These are phyloP conservation scores for Hypoxylon cercidicola DNA, from an alignment of 495 filamentous ascomycete genomes.

Conservation along the genomic window DNA sequence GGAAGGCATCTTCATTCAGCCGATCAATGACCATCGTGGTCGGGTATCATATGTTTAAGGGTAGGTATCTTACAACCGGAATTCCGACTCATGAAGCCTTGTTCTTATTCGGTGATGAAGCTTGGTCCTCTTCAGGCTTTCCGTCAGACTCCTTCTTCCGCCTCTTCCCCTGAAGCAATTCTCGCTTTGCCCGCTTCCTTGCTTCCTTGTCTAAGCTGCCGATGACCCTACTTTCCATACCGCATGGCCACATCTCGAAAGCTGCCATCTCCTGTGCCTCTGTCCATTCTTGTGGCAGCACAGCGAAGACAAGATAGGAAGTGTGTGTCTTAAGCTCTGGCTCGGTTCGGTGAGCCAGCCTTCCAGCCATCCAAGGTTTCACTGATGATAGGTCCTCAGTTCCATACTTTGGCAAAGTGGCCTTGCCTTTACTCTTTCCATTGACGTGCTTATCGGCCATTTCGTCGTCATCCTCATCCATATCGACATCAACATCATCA, in stretches of 20 bases:
- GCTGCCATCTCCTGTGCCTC: constrained; percentile 82
- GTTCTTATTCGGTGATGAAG: constrained; percentile 39
- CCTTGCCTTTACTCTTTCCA: constrained; percentile 41
- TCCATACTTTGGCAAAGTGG: constrained; percentile 10
- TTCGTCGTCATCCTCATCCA: constrained; percentile 41
- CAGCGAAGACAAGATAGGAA: constrained; percentile 92
- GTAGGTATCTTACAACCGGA: neutral
- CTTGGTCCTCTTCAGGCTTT: constrained; percentile 18
- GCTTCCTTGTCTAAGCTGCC: constrained; percentile 64
- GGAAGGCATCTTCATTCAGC: constrained; percentile 4
- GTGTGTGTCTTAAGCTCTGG: constrained; percentile 94
- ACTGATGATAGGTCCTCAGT: constrained; percentile 43
- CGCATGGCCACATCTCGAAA: constrained; percentile 68
- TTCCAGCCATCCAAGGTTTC: constrained; percentile 68
- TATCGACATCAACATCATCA: constrained; percentile 41
- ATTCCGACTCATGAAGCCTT: constrained; percentile 25
- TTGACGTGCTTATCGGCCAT: constrained; percentile 22
- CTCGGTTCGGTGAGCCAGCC: constrained; percentile 80
- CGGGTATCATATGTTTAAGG: constrained; percentile 31
- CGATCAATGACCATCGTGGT: constrained; percentile 25
- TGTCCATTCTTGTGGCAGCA: constrained; percentile 85
- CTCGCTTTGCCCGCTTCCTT: constrained; percentile 59
- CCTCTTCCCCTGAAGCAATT: constrained; percentile 49
- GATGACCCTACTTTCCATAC: constrained; percentile 54
- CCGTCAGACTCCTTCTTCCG: constrained; percentile 37